phyloP scores from a whole-genome alignment of 2,329 filamentous ascomycete species.

The Pseudocercospora musae region DNA sequence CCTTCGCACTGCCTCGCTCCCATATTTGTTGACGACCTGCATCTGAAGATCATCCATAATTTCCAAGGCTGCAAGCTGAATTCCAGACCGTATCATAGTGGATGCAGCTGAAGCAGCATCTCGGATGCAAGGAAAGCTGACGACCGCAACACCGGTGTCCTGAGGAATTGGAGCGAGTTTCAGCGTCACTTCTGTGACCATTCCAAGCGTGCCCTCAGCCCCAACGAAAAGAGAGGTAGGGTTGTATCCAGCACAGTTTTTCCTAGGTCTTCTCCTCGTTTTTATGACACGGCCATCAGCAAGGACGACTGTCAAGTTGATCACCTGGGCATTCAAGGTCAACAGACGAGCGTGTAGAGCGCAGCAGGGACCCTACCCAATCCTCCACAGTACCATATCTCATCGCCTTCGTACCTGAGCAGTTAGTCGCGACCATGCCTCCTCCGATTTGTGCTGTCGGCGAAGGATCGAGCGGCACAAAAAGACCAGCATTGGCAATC shows the following conservation, averaged over 20 bases:
- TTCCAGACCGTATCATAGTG: constrained; percentile 69
- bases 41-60: constrained; percentile 85
- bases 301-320: constrained; percentile 77
- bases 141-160: constrained; percentile 73
- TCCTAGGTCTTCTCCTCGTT: constrained; percentile 69
- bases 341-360: not conserved
- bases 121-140: constrained; percentile 73
- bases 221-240: constrained; percentile 76
- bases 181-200: constrained; percentile 79
- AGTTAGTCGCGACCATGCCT: constrained; percentile 77
- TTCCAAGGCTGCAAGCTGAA: constrained; percentile 75
- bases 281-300: constrained; percentile 77
- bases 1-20: constrained; percentile 60
- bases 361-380: constrained; percentile 50
- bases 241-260: constrained; percentile 80
- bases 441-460: constrained; percentile 72
- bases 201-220: constrained; percentile 74
- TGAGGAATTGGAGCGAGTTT: constrained; percentile 76
- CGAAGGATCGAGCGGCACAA: constrained; percentile 88
- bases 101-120: constrained; percentile 72
- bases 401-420: constrained; percentile 64
- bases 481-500: constrained; percentile 70
- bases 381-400: constrained; percentile 85
- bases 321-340: constrained; percentile 39
- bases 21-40: constrained; percentile 68